A percentile compares a stretch with the other conserved stretches of the same genome.
These are phyloP conservation scores for Mycena capillaripes DNA, from an alignment of 768 basidiomycete genomes.

Conservation along the genomic window DNA sequence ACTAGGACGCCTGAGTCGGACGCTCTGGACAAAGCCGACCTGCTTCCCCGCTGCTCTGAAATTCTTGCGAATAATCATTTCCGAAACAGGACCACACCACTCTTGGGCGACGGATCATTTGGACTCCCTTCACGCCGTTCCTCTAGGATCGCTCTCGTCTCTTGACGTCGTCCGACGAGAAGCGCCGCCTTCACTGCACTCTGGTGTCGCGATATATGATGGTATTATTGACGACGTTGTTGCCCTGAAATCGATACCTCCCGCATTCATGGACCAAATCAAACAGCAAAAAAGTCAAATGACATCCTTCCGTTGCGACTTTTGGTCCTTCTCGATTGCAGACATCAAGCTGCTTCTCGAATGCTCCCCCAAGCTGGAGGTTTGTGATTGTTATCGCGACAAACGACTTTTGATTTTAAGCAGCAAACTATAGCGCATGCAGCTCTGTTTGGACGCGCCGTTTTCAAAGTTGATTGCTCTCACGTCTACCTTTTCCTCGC, in stretches of 20 bases:
- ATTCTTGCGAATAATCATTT: slow-evolving; percentile 44
- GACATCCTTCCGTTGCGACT: slow-evolving; percentile 52
- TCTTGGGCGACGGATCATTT: slow-evolving; percentile 58
- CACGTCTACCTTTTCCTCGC: slow-evolving; percentile 46
- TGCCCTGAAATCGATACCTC: slow-evolving; percentile 47
- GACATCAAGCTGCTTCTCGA: slow-evolving; percentile 52
- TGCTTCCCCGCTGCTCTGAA: slow-evolving; percentile 44
- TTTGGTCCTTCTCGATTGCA: slow-evolving; percentile 51
- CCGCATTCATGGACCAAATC: slow-evolving; percentile 45
- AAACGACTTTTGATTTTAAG: slow-evolving; percentile 18
- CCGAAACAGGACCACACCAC: slow-evolving; percentile 52
- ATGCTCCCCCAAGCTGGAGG: slow-evolving; percentile 49
- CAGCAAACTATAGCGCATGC: slow-evolving; percentile 40
- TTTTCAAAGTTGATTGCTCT: slow-evolving; percentile 52
- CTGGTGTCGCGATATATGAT: slow-evolving; percentile 39
- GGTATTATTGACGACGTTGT: slow-evolving; percentile 44
- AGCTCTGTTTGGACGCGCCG: slow-evolving; percentile 51
- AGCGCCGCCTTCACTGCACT: slow-evolving; percentile 38
- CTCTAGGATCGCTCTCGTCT: slow-evolving; percentile 42
- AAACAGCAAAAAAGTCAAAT: slow-evolving; percentile 41
- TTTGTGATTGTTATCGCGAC: slow-evolving; percentile 29
- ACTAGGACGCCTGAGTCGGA: slow-evolving; percentile 51
- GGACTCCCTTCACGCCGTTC: slow-evolving; percentile 47
- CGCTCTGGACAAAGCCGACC: slow-evolving; percentile 50
- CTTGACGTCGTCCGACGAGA: slow-evolving; percentile 46